phyloP scores from a whole-genome alignment of 495 filamentous ascomycete species.

The Penicillium paradoxum region DNA sequence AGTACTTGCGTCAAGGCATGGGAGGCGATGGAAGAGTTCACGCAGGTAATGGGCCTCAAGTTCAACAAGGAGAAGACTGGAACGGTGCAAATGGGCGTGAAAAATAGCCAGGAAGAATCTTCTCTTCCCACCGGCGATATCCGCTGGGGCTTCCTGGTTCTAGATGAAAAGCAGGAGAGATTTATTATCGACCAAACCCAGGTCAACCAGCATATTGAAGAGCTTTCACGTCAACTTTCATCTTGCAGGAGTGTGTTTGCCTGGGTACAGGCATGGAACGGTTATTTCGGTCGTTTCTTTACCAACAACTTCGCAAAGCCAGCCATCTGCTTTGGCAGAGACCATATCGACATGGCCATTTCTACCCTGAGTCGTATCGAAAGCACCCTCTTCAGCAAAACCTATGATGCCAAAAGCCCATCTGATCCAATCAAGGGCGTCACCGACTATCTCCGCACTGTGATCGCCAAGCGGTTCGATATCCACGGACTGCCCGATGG shows the following conservation, averaged over 20 bases:
- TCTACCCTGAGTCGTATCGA: slow-evolving; percentile 57
- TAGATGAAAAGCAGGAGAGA: slow-evolving; percentile 49
- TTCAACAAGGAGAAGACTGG: slow-evolving; percentile 59
- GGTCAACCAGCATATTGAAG: slow-evolving; percentile 58
- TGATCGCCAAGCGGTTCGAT: slow-evolving; percentile 50
- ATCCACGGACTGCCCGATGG: slow-evolving; percentile 57
- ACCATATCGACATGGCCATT: slow-evolving; percentile 61
- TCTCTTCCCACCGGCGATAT: slow-evolving; percentile 52
- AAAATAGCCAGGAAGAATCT: background rate
- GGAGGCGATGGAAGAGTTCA: slow-evolving; percentile 51
- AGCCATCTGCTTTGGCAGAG: slow-evolving; percentile 58
- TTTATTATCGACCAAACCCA: slow-evolving; percentile 60
- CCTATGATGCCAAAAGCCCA: background rate
- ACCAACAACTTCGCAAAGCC: slow-evolving; percentile 61
- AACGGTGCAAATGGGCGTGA: slow-evolving; percentile 37
- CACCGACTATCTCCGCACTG: slow-evolving; percentile 51
- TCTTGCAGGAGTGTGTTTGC: slow-evolving; percentile 53
- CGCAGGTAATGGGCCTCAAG: slow-evolving; percentile 49
- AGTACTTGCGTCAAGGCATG: slow-evolving; percentile 53
- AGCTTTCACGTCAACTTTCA: slow-evolving; percentile 55
- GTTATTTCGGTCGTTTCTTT: slow-evolving; percentile 60
- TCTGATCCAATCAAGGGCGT: slow-evolving; percentile 39
- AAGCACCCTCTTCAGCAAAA: slow-evolving; percentile 42
- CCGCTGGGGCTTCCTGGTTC: slow-evolving; percentile 60
- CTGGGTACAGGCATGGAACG: slow-evolving; percentile 64